These are phyloP conservation scores for Pyrrhoderma lamaoense DNA, from an alignment of 1,284 basidiomycete genomes.

Conservation along the genomic window DNA sequence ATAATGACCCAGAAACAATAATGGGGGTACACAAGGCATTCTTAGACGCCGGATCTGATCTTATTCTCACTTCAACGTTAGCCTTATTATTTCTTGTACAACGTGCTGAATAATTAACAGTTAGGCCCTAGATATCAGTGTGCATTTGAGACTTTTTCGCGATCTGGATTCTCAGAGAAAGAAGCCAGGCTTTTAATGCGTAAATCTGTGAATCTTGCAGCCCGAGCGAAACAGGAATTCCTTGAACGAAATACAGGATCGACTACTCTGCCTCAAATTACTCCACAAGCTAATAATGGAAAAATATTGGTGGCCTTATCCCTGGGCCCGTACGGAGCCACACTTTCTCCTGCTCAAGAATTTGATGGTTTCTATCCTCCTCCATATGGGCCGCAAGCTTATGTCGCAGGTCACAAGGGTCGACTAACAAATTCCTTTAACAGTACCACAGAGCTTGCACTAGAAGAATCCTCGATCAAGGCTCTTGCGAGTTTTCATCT, in stretches of 20 bases:
- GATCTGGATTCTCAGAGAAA: conserved; percentile 40
- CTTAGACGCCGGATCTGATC: conserved; percentile 50
- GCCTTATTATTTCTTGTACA: conserved; percentile 21
- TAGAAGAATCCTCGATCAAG: conserved; percentile 32
- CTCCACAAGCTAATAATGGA: too few relatives aligned
- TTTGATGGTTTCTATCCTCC: conserved; percentile 70
- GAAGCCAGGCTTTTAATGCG: conserved; percentile 46
- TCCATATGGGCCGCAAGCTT: conserved; percentile 58
- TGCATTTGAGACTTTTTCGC: conserved; percentile 45
- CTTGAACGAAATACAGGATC: conserved; percentile 11
- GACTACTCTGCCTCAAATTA: too few relatives aligned
- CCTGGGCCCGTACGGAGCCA: conserved; percentile 70
- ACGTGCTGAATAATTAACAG: not conserved
- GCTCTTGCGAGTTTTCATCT: conserved; percentile 63
- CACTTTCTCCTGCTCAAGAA: conserved; percentile 61
- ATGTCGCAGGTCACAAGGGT: conserved; percentile 23
- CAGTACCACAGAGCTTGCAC: conserved; percentile 17
- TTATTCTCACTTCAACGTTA: conserved; percentile 59
- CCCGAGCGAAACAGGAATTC: conserved; percentile 36
- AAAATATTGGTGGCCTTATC: conserved; percentile 52
- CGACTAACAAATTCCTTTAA: conserved; percentile 38
- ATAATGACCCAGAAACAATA: conserved; percentile 45
- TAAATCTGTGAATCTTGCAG: conserved; percentile 47
- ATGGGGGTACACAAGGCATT: conserved; percentile 52
- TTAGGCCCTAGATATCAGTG: conserved; percentile 51